Evolutionary conservation across 2,329 filamentous ascomycete genomes (phyloP), one percentile per base, ranked within the genome.

Genomic region (Colletotrichum caudatum): DNA sequence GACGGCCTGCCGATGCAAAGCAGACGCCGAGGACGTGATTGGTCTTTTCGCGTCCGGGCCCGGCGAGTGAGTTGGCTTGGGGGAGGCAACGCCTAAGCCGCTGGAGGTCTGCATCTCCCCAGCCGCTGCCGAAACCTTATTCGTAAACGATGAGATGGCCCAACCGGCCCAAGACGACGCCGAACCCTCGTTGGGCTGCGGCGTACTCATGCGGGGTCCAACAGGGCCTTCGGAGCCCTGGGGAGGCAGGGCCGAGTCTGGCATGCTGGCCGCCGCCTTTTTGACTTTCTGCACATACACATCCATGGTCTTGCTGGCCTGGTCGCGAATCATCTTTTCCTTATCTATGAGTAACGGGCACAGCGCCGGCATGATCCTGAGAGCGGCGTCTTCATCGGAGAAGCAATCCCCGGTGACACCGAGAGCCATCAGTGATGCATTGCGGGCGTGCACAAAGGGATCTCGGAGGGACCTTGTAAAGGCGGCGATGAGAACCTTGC

Each of bases 101-200:
- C 86, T 86, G 64, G 85, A 81, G 1, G 90, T 83, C 78, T 95
- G 87, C 74, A 99, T 99, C 69, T 98, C 93, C 23, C 96, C 96
- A 11, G 92, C 92, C 0, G 94, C 94, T 0, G 93, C 83, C 1
- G 94, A 91, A 16, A 98, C 81, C 77, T 97, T 98, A 82, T 98
- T 98, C 2, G 96, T 98, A 79, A 99, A 99, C 1, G 94, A 98
- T 0, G 96, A 98, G 66, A 99, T 98, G 1, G 96, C 96, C 96
- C 96, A 99, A 16, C 96, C 96, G 1, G 96, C 90, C 96, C 96
- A 98, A 5, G 87, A 87, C 3, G 91, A 90, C 29, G 87, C 85
- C 65, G 91, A 87, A 50, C 87, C 89, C 57, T 83, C 81, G 72
- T 78, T 81, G 2, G 88, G 84, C 72, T 94, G 92, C 1, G 94